These are phyloP conservation scores for Ustilago crameri DNA, from an alignment of 1,284 basidiomycete genomes.

Conservation along the genomic window DNA sequence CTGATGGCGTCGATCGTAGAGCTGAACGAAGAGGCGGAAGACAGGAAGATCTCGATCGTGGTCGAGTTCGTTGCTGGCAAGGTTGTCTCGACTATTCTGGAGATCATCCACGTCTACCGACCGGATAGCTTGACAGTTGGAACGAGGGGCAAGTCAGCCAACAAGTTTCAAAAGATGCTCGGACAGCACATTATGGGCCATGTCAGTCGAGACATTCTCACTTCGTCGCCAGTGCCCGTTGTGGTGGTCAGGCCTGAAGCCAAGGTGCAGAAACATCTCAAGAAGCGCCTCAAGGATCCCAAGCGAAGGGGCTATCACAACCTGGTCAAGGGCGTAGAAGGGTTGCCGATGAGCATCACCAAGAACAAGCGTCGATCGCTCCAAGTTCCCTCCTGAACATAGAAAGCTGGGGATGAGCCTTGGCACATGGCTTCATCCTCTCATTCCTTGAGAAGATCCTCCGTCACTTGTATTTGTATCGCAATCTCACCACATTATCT, in stretches of 20 bases:
- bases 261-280: conserved; percentile 65
- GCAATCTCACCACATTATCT: too few species aligned
- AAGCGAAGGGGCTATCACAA: conserved; percentile 64
- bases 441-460: background rate
- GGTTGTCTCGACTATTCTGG: conserved; percentile 81
- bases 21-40: conserved; percentile 82
- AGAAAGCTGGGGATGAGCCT: background rate
- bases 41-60: conserved; percentile 88
- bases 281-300: conserved; percentile 64
- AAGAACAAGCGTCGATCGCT: conserved; percentile 47
- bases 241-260: conserved; percentile 67
- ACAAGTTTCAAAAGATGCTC: conserved; percentile 65
- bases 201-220: conserved; percentile 61
- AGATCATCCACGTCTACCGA: conserved; percentile 88
- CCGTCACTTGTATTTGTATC: background rate
- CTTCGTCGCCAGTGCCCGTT: conserved; percentile 65
- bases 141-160: conserved; percentile 75
- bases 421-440: background rate
- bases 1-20: conserved; percentile 84
- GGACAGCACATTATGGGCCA: conserved; percentile 63
- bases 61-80: conserved; percentile 93
- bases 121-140: conserved; percentile 95
- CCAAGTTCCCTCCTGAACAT: conserved; percentile 22
- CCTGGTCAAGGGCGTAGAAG: conserved; percentile 50
- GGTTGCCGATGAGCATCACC: conserved; percentile 57